These are phyloP conservation scores for Beauveria sp. DNA, from an alignment of 2,329 filamentous ascomycete species.

Conservation along the genomic window DNA sequence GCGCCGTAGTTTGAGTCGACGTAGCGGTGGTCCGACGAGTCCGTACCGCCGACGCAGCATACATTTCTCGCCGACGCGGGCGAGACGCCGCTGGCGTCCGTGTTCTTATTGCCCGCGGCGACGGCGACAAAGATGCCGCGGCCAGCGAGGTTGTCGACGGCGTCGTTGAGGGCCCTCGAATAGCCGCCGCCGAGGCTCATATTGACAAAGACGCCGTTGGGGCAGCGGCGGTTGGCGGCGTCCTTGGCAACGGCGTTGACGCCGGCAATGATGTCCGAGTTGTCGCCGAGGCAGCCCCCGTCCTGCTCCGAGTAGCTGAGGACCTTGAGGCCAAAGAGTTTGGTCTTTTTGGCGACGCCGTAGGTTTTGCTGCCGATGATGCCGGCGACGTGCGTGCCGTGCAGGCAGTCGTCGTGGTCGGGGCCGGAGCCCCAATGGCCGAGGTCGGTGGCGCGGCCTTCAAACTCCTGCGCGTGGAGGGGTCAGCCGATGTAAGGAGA, in stretches of 20 bases:
- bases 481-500: background rate
- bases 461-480: conserved; percentile 28
- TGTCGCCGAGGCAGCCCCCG: conserved; percentile 17
- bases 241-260: conserved; percentile 40
- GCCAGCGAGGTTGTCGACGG: conserved; percentile 70
- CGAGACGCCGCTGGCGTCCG: conserved; percentile 36
- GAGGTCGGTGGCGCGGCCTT: conserved; percentile 37
- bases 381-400: conserved; percentile 50
- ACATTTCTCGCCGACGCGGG: conserved; percentile 41
- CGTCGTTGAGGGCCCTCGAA: conserved; percentile 76
- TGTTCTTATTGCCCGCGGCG: conserved; percentile 42
- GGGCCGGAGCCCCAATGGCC: conserved; percentile 34
- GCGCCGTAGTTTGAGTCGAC: conserved; percentile 43
- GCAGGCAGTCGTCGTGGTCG: conserved; percentile 44
- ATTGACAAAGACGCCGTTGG: conserved; percentile 37
- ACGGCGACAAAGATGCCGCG: conserved; percentile 40
- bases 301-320: conserved; percentile 23
- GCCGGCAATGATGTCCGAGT: conserved; percentile 36
- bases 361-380: conserved; percentile 48
- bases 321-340: conserved; percentile 46
- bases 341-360: conserved; percentile 48
- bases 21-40: conserved; percentile 33
- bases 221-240: conserved; percentile 24
- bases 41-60: conserved; percentile 44
- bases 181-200: conserved; percentile 46